These are phyloP conservation scores for Nicotiana sylvestris DNA, from an alignment of 257 asterid species.

Conservation along the genomic window DNA sequence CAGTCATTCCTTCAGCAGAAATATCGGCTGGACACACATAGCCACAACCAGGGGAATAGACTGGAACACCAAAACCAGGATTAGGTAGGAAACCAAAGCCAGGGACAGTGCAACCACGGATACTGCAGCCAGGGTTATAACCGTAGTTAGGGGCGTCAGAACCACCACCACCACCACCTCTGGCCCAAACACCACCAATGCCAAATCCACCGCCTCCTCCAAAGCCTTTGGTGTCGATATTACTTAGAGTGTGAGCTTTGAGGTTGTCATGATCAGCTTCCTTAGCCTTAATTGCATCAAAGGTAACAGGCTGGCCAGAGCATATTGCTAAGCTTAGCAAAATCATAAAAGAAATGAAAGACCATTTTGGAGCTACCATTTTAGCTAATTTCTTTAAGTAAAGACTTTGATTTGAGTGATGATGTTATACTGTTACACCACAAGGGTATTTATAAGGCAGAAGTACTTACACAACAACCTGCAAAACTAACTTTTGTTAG, in stretches of 20 bases:
- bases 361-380: constrained; percentile 17
- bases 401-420: not conserved
- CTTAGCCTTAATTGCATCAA: not conserved
- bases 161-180: not conserved
- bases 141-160: not conserved
- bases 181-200: not conserved
- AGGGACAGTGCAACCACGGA: not conserved
- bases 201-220: not conserved
- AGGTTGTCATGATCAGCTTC: constrained; percentile 7
- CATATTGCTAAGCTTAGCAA: constrained; percentile 13
- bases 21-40: not conserved
- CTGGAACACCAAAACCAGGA: constrained; percentile 7
- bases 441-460: constrained; percentile 7
- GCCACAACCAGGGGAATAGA: not conserved
- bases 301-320: constrained; percentile 1
- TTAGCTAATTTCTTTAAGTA: not conserved
- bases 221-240: not conserved
- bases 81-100: not conserved
- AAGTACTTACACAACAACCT: not conserved
- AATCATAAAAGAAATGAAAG: constrained; percentile 5
- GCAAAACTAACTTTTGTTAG: not conserved
- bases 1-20: not conserved
- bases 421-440: not conserved
- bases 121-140: not conserved
- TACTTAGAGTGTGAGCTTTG: not conserved